Conservation (phyloP, 805 yeast genomes). For the Yamadazyma scolyti region DNA sequence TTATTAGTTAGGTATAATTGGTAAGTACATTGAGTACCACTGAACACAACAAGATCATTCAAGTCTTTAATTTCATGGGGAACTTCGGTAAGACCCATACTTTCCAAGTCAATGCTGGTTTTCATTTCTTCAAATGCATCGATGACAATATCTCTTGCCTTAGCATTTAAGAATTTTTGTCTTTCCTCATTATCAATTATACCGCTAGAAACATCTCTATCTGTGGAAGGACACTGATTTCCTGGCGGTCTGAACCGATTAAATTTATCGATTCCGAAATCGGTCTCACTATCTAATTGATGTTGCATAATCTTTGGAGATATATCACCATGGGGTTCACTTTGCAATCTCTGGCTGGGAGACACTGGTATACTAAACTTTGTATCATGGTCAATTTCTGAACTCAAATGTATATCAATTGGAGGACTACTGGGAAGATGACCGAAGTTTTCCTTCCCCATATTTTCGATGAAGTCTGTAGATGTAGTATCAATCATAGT, state of each 20-base stretch:
- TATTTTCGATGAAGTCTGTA: conserved; percentile 9
- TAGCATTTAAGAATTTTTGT: conserved; percentile 14
- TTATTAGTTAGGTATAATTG: conserved; percentile 54
- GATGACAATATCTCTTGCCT: conserved; percentile 41
- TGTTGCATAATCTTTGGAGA: conserved; percentile 3
- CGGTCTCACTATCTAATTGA: conserved; percentile 26
- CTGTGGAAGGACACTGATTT: conserved; percentile 29
- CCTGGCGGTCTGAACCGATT: conserved; percentile 32
- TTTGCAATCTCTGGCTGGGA: conserved; percentile 12
- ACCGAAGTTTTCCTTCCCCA: conserved; percentile 4
- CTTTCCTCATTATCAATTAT: conserved; percentile 17
- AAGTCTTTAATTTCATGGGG: conserved; percentile 61
- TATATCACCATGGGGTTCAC: conserved; percentile 4
- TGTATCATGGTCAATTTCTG: conserved; percentile 23
- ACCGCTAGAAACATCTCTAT: conserved; percentile 19
- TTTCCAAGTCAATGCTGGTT: conserved; percentile 45
- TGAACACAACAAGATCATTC: conserved; percentile 47
- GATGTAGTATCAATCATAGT: conserved; percentile 15
- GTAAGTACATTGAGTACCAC: conserved; percentile 19
- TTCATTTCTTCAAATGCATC: conserved; percentile 45
- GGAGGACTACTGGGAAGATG: conserved; percentile 39
- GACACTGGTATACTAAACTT: conserved; percentile 10
- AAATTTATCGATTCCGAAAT: conserved; percentile 51
- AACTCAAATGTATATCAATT: conserved; percentile 23
- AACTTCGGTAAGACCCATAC: conserved; percentile 42